phyloP scores from a whole-genome alignment of 805 yeast genomes.

The Kluyveromyces wickerhamii region DNA sequence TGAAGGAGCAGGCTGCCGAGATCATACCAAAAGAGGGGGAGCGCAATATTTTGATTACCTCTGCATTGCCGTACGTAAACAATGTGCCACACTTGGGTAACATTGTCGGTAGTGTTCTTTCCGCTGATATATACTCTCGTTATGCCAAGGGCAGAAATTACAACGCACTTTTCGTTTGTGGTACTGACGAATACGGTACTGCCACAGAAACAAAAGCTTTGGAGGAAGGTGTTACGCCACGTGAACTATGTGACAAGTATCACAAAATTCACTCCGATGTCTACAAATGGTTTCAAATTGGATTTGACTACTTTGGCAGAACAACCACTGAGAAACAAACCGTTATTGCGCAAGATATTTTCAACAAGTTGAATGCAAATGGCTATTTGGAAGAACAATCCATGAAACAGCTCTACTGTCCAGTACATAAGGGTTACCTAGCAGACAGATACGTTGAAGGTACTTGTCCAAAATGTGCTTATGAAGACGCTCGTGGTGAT shows the following conservation, averaged over 20 bases:
- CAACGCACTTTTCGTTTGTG: slow-evolving; percentile 82
- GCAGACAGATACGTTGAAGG: slow-evolving; percentile 99
- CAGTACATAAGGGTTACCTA: slow-evolving; percentile 78
- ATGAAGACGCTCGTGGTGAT: slow-evolving; percentile 98
- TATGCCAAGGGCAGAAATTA: slow-evolving; percentile 83
- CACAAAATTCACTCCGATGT: slow-evolving; percentile 79
- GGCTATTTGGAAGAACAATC: slow-evolving; percentile 78
- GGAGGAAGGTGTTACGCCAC: slow-evolving; percentile 86
- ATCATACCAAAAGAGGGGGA: slow-evolving; percentile 63
- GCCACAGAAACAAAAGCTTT: slow-evolving; percentile 98
- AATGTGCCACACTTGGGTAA: slow-evolving; percentile 98
- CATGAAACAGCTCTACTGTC: slow-evolving; percentile 87
- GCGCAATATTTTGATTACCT: slow-evolving; percentile 81
- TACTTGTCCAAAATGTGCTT: slow-evolving; percentile 88
- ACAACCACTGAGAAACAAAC: slow-evolving; percentile 91
- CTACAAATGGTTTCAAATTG: slow-evolving; percentile 95
- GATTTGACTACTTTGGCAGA: slow-evolving; percentile 92
- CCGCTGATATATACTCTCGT: slow-evolving; percentile 91
- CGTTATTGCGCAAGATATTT: slow-evolving; percentile 90
- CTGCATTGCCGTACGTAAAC: slow-evolving; percentile 96
- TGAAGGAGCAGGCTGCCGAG: slow-evolving; percentile 27
- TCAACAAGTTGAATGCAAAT: slow-evolving; percentile 65
- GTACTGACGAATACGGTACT: slow-evolving; percentile 99
- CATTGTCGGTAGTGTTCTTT: slow-evolving; percentile 87
- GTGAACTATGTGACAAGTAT: slow-evolving; percentile 85